Evolutionary conservation across 1,139 yeast species (phyloP), one percentile per base, ranked within the genome.

Genomic region (Petasospora rhodanensis): DNA sequence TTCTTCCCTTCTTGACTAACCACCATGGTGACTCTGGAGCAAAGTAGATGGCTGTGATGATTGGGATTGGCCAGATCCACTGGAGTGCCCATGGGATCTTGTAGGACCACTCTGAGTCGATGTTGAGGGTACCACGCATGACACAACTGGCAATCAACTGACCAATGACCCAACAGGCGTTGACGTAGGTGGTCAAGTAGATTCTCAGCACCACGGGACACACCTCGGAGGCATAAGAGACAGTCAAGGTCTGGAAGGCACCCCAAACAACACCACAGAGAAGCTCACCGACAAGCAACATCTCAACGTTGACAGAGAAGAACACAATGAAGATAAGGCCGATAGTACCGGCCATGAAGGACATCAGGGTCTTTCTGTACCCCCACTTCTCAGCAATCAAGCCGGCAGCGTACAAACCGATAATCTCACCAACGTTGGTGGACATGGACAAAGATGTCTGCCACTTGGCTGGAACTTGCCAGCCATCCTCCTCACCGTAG

Each of bases 11-110:
- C 28, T 40, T 46, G 4, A 38, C 38, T 11, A 46, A 25, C 51
- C 51, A 46, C 55, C 63, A 71, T 29, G 80, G 80, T 17, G 77
- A 64, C 47, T 74, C 79, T 24, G 80, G 79, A 36, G 73, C 66
- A 37, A 71, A 51, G 37, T 58, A 46, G 56, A 73, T 62, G 41
- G 72, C 77, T 29, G 55, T 47, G 30, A 73, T 62, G 50, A 75
- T 62, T 14, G 75, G 77, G 35, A 72, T 42, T 2, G 81, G 80
- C 81, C 82, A 77, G 8, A 68, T 49, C 82, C 82, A 76, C 53
- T 76, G 81, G 16, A 71, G 34, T 1, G 71, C 76, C 49, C 66
- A 69, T 1, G 77, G 76, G 18, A 70, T 54, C 31, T 59, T 53
- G 42, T 58, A 60, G 17, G 52, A 43, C 56, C 58, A 55, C 23